Conservation (phyloP, 2,329 filamentous ascomycete species). For the Arthrobotrys iridis region DNA sequence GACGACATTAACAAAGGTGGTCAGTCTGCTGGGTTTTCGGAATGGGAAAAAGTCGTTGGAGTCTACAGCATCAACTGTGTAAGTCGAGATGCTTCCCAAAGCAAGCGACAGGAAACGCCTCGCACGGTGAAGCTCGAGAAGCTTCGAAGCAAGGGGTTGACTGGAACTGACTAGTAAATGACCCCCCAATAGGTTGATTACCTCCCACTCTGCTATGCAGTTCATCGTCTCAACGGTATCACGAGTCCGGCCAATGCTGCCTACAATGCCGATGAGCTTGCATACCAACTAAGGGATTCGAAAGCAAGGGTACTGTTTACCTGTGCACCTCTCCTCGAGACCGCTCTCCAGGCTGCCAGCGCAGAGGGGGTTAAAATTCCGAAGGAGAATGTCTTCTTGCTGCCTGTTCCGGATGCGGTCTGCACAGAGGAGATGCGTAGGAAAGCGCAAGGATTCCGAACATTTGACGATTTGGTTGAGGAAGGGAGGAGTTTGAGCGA, state of each 20-base stretch:
- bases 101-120: too few relatives aligned
- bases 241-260: conserved; percentile 79
- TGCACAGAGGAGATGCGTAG: conserved; percentile 59
- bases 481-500: conserved; percentile 68
- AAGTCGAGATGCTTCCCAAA: conserved; percentile 58
- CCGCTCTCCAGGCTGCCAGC: conserved; percentile 72
- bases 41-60: conserved; percentile 83
- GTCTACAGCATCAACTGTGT: conserved; percentile 85
- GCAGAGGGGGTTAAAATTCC: conserved; percentile 69
- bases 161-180: background rate
- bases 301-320: conserved; percentile 77
- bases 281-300: conserved; percentile 76
- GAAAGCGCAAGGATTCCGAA: conserved; percentile 67
- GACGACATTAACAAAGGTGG: conserved; percentile 71
- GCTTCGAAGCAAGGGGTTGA: conserved; percentile 2
- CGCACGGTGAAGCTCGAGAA: background rate
- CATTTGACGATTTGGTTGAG: conserved; percentile 72
- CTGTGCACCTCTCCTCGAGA: conserved; percentile 72
- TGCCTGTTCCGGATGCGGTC: conserved; percentile 70
- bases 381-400: conserved; percentile 72
- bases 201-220: conserved; percentile 62
- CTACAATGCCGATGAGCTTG: conserved; percentile 75
- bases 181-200: conserved; percentile 13
- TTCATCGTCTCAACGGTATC: conserved; percentile 78
- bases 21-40: conserved; percentile 60